These are phyloP conservation scores for Aspergillus phoenicis DNA, from an alignment of 2,329 filamentous ascomycete genomes.

Conservation along the genomic window DNA sequence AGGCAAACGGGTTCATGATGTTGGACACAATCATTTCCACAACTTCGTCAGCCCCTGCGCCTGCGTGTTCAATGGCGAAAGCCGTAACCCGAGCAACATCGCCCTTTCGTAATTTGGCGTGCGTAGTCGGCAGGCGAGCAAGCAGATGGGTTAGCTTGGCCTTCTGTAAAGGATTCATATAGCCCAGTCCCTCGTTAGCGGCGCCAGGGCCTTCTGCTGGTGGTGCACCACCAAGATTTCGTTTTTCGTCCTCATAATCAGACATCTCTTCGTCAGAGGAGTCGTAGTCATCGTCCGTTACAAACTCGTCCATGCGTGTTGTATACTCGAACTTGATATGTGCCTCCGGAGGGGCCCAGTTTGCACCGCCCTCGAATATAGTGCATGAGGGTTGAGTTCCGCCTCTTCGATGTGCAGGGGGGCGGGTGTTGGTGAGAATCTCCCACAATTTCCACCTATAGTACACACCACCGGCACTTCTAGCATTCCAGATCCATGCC, in stretches of 20 bases:
- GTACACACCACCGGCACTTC: constrained; percentile 78
- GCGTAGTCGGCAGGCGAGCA: constrained; percentile 75
- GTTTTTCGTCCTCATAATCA: constrained; percentile 47
- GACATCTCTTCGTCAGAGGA: constrained; percentile 81
- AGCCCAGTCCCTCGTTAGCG: constrained; percentile 57
- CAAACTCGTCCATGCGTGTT: constrained; percentile 74
- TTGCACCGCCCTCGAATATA: constrained; percentile 74
- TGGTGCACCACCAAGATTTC: constrained; percentile 46
- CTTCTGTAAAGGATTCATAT: constrained; percentile 80
- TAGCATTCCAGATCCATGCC: constrained; percentile 90
- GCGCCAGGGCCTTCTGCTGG: constrained; percentile 42
- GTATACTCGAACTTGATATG: constrained; percentile 78
- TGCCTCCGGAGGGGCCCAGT: constrained; percentile 76
- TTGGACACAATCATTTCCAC: constrained; percentile 87
- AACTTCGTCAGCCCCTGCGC: constrained; percentile 82
- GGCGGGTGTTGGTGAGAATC: constrained; percentile 68
- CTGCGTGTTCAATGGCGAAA: constrained; percentile 87
- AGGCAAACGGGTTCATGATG: constrained; percentile 72
- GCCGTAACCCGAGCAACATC: constrained; percentile 83
- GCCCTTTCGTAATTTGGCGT: constrained; percentile 74
- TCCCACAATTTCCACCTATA: constrained; percentile 94
- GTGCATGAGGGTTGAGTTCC: constrained; percentile 57
- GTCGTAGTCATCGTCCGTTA: constrained; percentile 82
- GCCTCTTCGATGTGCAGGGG: constrained; percentile 33
- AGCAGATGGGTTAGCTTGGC: constrained; percentile 82